Evolutionary conservation across 2,329 filamentous ascomycete species (phyloP).

Genomic region (Alternaria triticimaculans): DNA sequence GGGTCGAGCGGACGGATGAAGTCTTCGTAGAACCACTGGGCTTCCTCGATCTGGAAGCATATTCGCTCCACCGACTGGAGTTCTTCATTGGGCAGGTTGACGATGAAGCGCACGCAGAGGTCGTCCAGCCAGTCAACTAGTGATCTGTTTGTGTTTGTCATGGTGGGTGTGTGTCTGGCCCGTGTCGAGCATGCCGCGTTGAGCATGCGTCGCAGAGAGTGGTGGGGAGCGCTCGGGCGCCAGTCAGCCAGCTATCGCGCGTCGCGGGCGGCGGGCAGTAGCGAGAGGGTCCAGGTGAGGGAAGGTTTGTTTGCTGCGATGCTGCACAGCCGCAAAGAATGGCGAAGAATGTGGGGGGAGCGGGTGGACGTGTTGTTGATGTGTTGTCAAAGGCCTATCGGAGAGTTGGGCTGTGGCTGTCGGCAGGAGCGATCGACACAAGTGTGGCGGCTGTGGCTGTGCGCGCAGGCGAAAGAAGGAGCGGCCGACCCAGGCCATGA

Average conservation of each 20-base stretch:
- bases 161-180: constrained; percentile 56
- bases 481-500: constrained; percentile 20
- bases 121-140: constrained; percentile 98
- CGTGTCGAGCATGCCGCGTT: constrained; percentile 65
- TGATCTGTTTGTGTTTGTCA: constrained; percentile 80
- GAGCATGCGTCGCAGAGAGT: constrained; percentile 20
- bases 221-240: constrained; percentile 12
- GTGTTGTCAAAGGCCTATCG: constrained; percentile 15
- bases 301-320: background rate
- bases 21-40: constrained; percentile 99
- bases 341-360: constrained; percentile 20
- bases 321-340: constrained; percentile 41
- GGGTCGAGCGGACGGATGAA: constrained; percentile 93
- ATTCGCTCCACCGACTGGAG: constrained; percentile 89
- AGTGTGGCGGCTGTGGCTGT: constrained; percentile 26
- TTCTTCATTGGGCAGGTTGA: constrained; percentile 93
- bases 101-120: constrained; percentile 95
- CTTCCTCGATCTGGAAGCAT: constrained; percentile 98
- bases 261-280: constrained; percentile 6
- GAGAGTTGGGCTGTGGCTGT: background rate
- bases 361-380: constrained; percentile 3
- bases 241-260: constrained; percentile 7
- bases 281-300: constrained; percentile 20
- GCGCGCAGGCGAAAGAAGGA: constrained; percentile 4
- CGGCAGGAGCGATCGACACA: constrained; percentile 11